Base-by-base conservation (phyloP, 1,139 yeast genomes). In the Martiniozyma asiatica region DNA sequence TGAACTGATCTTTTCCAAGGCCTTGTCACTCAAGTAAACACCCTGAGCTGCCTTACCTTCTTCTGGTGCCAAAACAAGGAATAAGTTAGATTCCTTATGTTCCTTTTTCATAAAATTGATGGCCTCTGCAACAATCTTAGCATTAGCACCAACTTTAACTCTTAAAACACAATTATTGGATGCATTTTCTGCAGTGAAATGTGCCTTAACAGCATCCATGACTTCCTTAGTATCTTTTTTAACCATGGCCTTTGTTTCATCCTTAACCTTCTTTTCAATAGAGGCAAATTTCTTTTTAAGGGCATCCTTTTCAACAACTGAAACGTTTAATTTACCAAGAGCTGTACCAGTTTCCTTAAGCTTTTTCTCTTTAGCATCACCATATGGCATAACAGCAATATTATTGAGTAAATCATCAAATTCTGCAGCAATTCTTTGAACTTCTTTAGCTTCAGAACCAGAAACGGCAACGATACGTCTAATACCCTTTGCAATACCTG, bases 381-480 rank as follows among this genome's bases (percentile, higher is more conserved):
- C 79, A 48, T 75, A 75, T 13, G 63, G 50, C 47, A 61, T 47
- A 33, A 64, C 60, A 31, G 65, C 73, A 32, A 80, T 73, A 26
- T 64, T 63, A 27, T 61, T 68, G 39, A 89, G 67, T 35, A 69
- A 64, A 30, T 59, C 62, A 25, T 65, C 77, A 51, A 77, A 85
- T 34, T 78, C 89, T 22, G 55, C 52, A 31, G 96, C 95, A 41
- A 77, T 52, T 53, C 81, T 69, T 65, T 87, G 95, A 30, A 85
- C 96, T 47, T 74, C 84, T 47, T 73, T 76, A 13, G 98, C 98
- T 47, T 76, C 93, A 35, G 70, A 65, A 29, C 97, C 97, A 21
- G 96, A 81, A 32, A 87, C 95, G 15, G 96, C 97, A 37, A 89
- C 95, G 53, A 89, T 80, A 68, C 99, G 84, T 62, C 99, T 75